Percentiles rank a stretch among this genome's conserved stretches.
Evolutionary conservation across 2,329 filamentous ascomycete genomes (phyloP).

Genomic region (Colletotrichum sp.): DNA sequence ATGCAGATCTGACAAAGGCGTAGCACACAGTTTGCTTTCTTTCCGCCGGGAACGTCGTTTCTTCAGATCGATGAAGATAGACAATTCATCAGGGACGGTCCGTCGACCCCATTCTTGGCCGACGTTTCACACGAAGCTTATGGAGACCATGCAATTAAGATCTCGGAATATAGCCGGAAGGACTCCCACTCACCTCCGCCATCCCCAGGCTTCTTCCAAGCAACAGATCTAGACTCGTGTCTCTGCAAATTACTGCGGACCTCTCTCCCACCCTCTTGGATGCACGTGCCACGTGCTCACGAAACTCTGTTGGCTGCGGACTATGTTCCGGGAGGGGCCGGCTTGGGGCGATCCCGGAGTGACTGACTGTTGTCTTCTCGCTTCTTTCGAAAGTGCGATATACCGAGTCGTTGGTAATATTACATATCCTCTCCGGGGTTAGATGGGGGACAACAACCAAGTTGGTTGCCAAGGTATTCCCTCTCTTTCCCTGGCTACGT

Average conservation of each 20-base stretch:
- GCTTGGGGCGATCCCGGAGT: not conserved
- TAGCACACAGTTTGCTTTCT: not conserved
- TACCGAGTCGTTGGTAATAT: not conserved
- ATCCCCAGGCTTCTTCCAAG: not conserved
- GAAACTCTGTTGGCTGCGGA: not conserved
- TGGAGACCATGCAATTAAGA: not conserved
- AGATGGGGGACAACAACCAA: not conserved
- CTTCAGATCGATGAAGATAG: not conserved
- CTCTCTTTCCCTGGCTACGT: not conserved
- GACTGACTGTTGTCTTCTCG: not conserved
- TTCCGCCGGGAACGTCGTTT: not conserved
- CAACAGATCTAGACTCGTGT: not conserved
- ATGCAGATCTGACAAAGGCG: not conserved
- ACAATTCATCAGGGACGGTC: not conserved
- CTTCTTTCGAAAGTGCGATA: not conserved
- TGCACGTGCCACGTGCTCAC: constrained; percentile 10
- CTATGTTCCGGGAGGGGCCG: not conserved
- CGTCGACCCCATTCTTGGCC: not conserved
- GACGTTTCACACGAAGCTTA: not conserved
- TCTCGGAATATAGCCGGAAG: not conserved
- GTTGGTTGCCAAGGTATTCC: not conserved
- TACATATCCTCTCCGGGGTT: not conserved
- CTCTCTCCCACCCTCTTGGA: not conserved
- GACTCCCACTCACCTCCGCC: not conserved
- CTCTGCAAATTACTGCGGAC: not conserved